Base-by-base conservation (phyloP, 2,329 filamentous ascomycete genomes). In the Pestalotiopsis sp. region DNA sequence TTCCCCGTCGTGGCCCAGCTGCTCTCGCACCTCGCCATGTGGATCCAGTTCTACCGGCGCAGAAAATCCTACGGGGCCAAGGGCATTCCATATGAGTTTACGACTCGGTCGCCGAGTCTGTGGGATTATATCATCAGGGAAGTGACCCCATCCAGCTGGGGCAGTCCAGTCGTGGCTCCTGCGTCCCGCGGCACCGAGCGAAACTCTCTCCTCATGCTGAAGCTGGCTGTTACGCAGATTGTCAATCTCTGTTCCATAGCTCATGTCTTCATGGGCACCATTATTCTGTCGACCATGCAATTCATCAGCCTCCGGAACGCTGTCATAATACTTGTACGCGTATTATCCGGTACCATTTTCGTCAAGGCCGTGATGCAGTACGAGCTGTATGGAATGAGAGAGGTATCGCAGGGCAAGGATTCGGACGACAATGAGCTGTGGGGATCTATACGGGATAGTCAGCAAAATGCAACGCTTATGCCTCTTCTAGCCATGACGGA, bases 231-330 rank as follows among this genome's bases (percentile, higher is more conserved):
- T 17, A 52, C 45, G 17, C 64, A 66, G 6, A 5, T 66, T 23
- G 45, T 57, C 9, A 66, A 66, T 6, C 40, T 66, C 20, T 31
- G 23, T n/a, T 66, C 64, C 40, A 27, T 66, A 3, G 41, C 64
- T 23, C 64, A 66, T n/a, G 45, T 66, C 12, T 56, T 66, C 40
- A 66, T 58, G 45, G 64, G 64, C 7, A 66, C 64, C 23, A 56
- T 66, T 20, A 56, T 66, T 3, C 23, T 57, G 6, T 66, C 64
- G 6, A 66, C 64, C 40, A 57, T 66, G 13, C 25, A 27, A 12
- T 66, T 66, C 25, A 57, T 66, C 45, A 31, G 41, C 14, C 14
- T 66, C 2, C 64, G 64, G 6, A 56, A 27, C 7, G 36, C 45
- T 1, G 45, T 52, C n/a, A 52, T 52, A 1, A 52, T 52, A 23